A percentile compares a stretch with the other conserved stretches of the same genome.
These are phyloP conservation scores for Alternaria sp. DNA, from an alignment of 2,329 filamentous ascomycete genomes.

Conservation along the genomic window DNA sequence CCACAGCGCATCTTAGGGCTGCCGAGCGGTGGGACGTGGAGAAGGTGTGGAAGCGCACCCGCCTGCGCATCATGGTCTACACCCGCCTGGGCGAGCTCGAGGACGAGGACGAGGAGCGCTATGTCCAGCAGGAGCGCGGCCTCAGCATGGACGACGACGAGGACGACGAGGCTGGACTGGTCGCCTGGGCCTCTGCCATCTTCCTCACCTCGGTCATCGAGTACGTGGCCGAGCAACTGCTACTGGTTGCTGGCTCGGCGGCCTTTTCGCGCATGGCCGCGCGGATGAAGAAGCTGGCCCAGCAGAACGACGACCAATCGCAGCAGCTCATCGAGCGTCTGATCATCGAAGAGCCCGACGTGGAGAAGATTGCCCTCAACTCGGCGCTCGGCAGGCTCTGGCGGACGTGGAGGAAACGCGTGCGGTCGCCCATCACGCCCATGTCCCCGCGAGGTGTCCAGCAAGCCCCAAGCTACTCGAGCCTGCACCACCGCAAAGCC, in stretches of 20 bases:
- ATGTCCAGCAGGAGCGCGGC: slow-evolving; percentile 75
- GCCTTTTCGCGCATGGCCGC: slow-evolving; percentile 69
- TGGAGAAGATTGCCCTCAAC: slow-evolving; percentile 91
- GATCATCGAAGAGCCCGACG: slow-evolving; percentile 87
- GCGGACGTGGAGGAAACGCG: slow-evolving; percentile 92
- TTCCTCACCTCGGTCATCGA: slow-evolving; percentile 95
- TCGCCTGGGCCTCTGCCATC: slow-evolving; percentile 91
- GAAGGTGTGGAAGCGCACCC: slow-evolving; percentile 89
- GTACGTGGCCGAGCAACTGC: slow-evolving; percentile 87
- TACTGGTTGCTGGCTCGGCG: slow-evolving; percentile 86
- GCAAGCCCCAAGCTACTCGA: slow-evolving; percentile 36
- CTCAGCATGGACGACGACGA: slow-evolving; percentile 61
- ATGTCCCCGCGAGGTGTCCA: slow-evolving; percentile 34
- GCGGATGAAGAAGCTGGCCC: slow-evolving; percentile 46
- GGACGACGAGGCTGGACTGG: slow-evolving; percentile 51
- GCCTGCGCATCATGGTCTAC: slow-evolving; percentile 96
- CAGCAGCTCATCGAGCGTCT: slow-evolving; percentile 68
- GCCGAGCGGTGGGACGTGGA: slow-evolving; percentile 83
- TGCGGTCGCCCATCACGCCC: slow-evolving; percentile 56
- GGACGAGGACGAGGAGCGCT: slow-evolving; percentile 93
- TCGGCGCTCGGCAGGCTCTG: slow-evolving; percentile 86
- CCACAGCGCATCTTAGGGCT: slow-evolving; percentile 31
- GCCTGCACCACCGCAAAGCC: slow-evolving; percentile 35
- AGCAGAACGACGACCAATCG: slow-evolving; percentile 54
- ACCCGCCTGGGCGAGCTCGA: slow-evolving; percentile 96